phyloP scores from a whole-genome alignment of 805 yeast genomes.

The Metschnikowia aberdeeniae region DNA sequence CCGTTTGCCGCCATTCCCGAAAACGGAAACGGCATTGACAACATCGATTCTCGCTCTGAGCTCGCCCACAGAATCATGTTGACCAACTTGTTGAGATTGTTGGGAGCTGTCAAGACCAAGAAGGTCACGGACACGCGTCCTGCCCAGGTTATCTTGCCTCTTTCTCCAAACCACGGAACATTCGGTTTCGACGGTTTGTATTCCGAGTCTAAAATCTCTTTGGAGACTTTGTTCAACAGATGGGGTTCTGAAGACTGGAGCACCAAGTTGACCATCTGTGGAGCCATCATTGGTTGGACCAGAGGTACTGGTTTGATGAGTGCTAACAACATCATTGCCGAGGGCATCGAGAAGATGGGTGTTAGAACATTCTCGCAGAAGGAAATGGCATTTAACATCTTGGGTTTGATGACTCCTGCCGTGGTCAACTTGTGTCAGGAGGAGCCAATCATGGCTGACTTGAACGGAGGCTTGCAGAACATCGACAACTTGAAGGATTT shows the following conservation, averaged over 20 bases:
- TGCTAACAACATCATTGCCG: slow-evolving; percentile 95
- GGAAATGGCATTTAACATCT: slow-evolving; percentile 98
- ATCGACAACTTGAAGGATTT: slow-evolving; percentile 87
- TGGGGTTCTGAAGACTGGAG: slow-evolving; percentile 99
- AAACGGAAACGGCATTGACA: slow-evolving; percentile 92
- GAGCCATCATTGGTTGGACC: slow-evolving; percentile 99
- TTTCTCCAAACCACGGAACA: slow-evolving; percentile 98
- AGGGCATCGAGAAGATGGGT: slow-evolving; percentile 92
- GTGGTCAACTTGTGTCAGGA: slow-evolving; percentile 84
- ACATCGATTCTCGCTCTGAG: slow-evolving; percentile 92
- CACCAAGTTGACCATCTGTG: slow-evolving; percentile 89
- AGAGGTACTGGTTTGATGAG: slow-evolving; percentile 99
- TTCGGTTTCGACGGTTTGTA: slow-evolving; percentile 98
- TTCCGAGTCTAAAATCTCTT: slow-evolving; percentile 93
- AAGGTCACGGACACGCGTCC: slow-evolving; percentile 93
- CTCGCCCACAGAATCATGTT: slow-evolving; percentile 98
- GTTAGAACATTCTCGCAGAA: slow-evolving; percentile 97
- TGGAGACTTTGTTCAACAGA: slow-evolving; percentile 96
- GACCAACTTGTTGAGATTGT: slow-evolving; percentile 86
- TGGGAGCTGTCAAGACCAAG: slow-evolving; percentile 85
- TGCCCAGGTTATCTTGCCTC: slow-evolving; percentile 93
- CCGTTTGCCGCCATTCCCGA: slow-evolving; percentile 99
- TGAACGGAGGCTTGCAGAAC: slow-evolving; percentile 97
- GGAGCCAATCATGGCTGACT: slow-evolving; percentile 94
- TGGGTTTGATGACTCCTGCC: slow-evolving; percentile 88